Evolutionary conservation across 371 early-diverging fungal species (phyloP), one percentile per base, ranked within the genome.

Genomic region (Mucor irregularis): DNA sequence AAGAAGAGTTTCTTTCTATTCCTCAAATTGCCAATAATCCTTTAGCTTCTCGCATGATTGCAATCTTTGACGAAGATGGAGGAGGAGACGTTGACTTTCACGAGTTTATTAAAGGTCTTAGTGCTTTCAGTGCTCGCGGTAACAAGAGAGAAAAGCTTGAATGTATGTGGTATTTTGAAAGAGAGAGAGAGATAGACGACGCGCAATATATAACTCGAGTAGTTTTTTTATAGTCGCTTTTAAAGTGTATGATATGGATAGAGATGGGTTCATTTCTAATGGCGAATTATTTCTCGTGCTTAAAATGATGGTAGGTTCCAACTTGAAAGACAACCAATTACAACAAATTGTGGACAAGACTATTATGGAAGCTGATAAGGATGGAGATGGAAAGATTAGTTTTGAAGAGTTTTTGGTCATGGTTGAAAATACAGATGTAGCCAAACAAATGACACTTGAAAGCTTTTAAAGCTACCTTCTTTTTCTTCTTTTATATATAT

Each of bases 291-390:
- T 94, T 71, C 67, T 94, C 30, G 98, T 97, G 0, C 81, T 99
- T 26, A 97, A 96, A 79, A 96, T 94, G 94, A 97, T 97, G 97
- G 95, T 95, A 17, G 97, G 98, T 8, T 93, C 89, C 73, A 96
- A 97, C 68, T 79, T 99, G 49, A 89, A 88, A 51, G 96, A 95
- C 51, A 84, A 87, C 29, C 98, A 97, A 72, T 84, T 99, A 31
- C 98, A 99, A 69, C 98, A 98, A 76, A 97, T 99, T 63, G 99
- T 99, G 3, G 99, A 99, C 81, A 98, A 98, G 81, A 97, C 98
- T 9, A 97, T 99, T 51, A 91, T 94, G 86, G 96, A 97, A 69
- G 98, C 97, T 11, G 99, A 99, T 74, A 83, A 83, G 74, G 93
- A 97, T 66, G 86, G 84, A 61, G 98, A 97, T 66, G 97, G 97